Evolutionary conservation across 495 filamentous ascomycete genomes (phyloP).

Genomic region (Lasiosphaeria hispida): DNA sequence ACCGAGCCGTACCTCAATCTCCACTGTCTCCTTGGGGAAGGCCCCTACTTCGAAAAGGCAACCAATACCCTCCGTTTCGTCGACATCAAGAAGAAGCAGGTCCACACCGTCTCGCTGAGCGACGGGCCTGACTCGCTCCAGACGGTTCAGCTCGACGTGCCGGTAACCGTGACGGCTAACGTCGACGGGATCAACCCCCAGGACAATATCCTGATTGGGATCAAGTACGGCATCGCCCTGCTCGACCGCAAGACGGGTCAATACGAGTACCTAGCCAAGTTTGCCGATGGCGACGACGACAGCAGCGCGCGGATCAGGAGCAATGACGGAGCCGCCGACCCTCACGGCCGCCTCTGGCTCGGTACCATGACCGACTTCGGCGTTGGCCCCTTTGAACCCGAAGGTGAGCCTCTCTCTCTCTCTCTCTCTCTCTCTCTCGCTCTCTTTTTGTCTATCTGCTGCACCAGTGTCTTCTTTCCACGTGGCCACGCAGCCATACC

Average conservation of each 20-base stretch:
- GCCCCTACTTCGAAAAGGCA: conserved; percentile 69
- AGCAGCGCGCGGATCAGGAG: conserved; percentile 49
- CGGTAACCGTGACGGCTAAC: conserved; percentile 78
- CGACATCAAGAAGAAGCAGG: conserved; percentile 77
- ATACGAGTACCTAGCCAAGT: conserved; percentile 45
- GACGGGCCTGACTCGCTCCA: conserved; percentile 62
- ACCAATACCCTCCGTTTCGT: conserved; percentile 79
- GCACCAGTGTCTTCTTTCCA: conserved; percentile 16
- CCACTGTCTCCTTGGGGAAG: conserved; percentile 76
- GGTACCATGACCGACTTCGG: conserved; percentile 83
- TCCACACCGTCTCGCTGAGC: conserved; percentile 71
- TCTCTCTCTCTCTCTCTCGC: neutral
- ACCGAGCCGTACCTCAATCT: conserved; percentile 71
- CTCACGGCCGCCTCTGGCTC: conserved; percentile 80
- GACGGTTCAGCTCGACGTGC: conserved; percentile 63
- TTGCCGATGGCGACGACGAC: conserved; percentile 44
- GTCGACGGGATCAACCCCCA: conserved; percentile 64
- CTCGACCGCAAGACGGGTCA: conserved; percentile 66
- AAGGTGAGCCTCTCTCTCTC: conserved; percentile 41
- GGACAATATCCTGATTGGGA: conserved; percentile 69
- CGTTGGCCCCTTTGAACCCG: conserved; percentile 47
- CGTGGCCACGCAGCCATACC: conserved; percentile 20
- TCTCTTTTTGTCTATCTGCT: conserved; percentile 10
- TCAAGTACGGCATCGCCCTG: conserved; percentile 77
- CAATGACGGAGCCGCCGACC: conserved; percentile 84